Evolutionary conservation across 306 rosid species (phyloP), one percentile per base, ranked within the genome.

Genomic region (Trifolium repens): DNA sequence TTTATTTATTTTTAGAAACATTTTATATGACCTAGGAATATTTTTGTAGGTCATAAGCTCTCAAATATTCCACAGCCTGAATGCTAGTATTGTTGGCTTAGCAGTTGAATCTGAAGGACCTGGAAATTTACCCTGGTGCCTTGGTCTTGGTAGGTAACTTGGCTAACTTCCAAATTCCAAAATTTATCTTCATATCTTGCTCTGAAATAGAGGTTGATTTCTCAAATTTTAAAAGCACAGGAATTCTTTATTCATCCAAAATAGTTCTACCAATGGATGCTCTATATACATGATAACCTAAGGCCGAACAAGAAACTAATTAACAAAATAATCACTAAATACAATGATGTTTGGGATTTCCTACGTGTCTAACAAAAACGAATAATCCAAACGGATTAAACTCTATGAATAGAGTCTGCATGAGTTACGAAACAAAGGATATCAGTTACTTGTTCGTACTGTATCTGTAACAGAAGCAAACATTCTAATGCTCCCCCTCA

Each of bases 71-170:
- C 90, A 82, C 85, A 84, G 93, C 82, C 76, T 94, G 88, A 94
- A 90, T 74, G 97, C 90, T 79, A 81, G 87, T 71, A 89, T 90
- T 68, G 97, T 91, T 73, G 98, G 96, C 76, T 90, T 94, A 81
- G 96, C 97, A 30, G 84, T 86, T 82, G 85, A 90, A 85, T 79
- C 89, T 79, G 85, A 83, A 77, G 86, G 66, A 72, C 72, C 88
- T 47, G 86, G 80, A 80, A 88, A 67, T 42, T 81, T 85, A 72
- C 89, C 94, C 39, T 89, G 88, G 89, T 88, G 96, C 84, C 83
- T 89, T 79, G 98, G 98, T 60, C 97, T 94, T 75, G 98, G 98
- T 94, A 81, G 42, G 96, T 86, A 63, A 76, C 52, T 50, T 63
- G 81, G 37, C 26, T 37, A 12, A 12, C 78, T 83, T 78, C 62